Percentiles rank a stretch among this genome's conserved stretches.
Evolutionary conservation across 2,329 filamentous ascomycete species (phyloP).

Genomic region (Annulohypoxylon truncatum): DNA sequence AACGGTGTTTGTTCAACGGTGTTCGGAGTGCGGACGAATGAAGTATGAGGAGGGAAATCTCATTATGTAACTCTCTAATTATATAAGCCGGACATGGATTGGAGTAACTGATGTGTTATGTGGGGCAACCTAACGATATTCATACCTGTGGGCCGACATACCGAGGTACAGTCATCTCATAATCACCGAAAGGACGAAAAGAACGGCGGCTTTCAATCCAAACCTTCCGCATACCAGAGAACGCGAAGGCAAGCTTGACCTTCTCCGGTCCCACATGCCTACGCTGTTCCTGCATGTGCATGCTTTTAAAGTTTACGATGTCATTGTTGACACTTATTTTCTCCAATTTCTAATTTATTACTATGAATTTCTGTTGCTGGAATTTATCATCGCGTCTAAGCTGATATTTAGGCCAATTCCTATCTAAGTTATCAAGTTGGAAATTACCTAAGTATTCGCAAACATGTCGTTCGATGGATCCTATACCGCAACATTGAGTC

Average conservation of each 20-base stretch:
- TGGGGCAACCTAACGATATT: slow-evolving; percentile 27
- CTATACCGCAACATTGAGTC: slow-evolving; percentile 58
- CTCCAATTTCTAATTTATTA: slow-evolving; percentile 1
- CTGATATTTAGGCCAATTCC: slow-evolving; percentile 28
- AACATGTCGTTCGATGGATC: slow-evolving; percentile 59
- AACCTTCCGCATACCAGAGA: slow-evolving; percentile 33
- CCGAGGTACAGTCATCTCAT: slow-evolving; percentile 32
- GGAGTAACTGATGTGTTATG: not conserved
- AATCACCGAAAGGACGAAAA: slow-evolving; percentile 21
- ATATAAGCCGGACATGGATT: not conserved
- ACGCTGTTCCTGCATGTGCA: slow-evolving; percentile 36
- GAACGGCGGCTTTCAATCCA: slow-evolving; percentile 4
- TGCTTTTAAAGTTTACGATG: slow-evolving; percentile 14
- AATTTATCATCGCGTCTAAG: slow-evolving; percentile 23
- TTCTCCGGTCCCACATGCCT: slow-evolving; percentile 38
- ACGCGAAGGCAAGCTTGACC: slow-evolving; percentile 22
- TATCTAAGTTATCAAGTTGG: slow-evolving; percentile 15
- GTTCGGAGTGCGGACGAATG: not conserved
- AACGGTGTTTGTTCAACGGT: not conserved
- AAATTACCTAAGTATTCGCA: slow-evolving; percentile 18
- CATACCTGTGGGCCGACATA: slow-evolving; percentile 29
- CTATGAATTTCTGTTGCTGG: slow-evolving; percentile 20
- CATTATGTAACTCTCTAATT: not conserved
- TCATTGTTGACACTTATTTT: slow-evolving; percentile 27
- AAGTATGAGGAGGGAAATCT: not conserved